Base-by-base conservation (phyloP, 192 early-diverging fungal genomes). In the Phlyctochytrium arcticum region DNA sequence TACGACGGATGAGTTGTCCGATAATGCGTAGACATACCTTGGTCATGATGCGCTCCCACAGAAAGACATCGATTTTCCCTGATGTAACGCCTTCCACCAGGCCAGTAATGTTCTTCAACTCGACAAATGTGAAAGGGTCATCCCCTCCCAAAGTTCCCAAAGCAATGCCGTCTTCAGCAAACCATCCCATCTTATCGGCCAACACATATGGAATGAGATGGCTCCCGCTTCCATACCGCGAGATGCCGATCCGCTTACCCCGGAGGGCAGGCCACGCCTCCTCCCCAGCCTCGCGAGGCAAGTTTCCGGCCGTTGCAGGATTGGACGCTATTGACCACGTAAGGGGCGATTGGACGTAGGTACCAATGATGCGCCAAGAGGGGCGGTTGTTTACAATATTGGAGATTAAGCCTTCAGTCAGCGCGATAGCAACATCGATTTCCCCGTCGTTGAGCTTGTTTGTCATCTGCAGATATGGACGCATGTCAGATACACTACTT, bases 11-110 rank as follows among this genome's bases (percentile, higher is more conserved):
- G 26, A 53, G 15, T 15, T 24, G 50, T 12, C 26, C 26, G 35
- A 36, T 19, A 9, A 15, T 29, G 24, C 29, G 17, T 53, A 17
- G 19, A 27, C n/a, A 17, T 33, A 65, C 69, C 69, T 96, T 91
- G 65, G 92, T 96, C n/a, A 92, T 96, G 32, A 92, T 88, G 0
- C 84, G 79, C 61, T 96, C 93, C 93, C 93, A 96, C 62, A 96
- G 74, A 55, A 96, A 96, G 6, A 85, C 88, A 72, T 94, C 93
- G 5, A 72, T 73, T 5, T 66, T 57, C 23, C 81, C 82, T 5
- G 74, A 67, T 36, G 83, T 79, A 48, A 91, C 84, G 17, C 89
- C 90, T 12, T 80, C 65, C 9, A 86, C 76, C 72, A 96, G 82
- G 0, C 83, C 80, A 17, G 82, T 60, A 36, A 96, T 83, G 59